Evolutionary conservation across 768 basidiomycete genomes (phyloP), one percentile per base, ranked within the genome.

Genomic region (Rhizopogon vinicolor): DNA sequence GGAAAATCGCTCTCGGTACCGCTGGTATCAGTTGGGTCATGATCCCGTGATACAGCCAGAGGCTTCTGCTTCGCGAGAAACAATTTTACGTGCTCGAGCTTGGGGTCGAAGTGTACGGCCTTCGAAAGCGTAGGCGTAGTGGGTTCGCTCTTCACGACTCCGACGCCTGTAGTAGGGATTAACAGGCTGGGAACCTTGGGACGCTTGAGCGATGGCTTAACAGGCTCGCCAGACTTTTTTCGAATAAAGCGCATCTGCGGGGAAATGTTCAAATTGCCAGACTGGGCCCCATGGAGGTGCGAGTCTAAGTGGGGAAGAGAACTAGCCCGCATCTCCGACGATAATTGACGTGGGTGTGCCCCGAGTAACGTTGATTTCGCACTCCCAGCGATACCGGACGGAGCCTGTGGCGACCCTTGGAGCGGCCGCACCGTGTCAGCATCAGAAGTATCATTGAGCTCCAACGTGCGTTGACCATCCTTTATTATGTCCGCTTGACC

Each of bases 41-140:
- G 93, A 61, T 92, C 87, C 44, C 96, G 83, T 12, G 88, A 91
- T 16, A 99, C 96, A 1, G 95, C 94, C 7, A 91, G 79, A 5
- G 96, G 96, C 67, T 93, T 93, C 72, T 98, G 96, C 72, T 93
- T 91, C 12, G 95, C 87, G 54, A 95, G 77, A 76, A 98, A 98
- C 45, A 95, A 80, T 72, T 95, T 95, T 58, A 98, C 91, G 54
- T 93, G 91, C 70, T 97, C 96, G 52, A 98, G 82, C 66, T 94
- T 84, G 5, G 86, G 69, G 72, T 96, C 91, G 58, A 99, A 99
- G 65, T 97, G 93, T 8, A 99, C 96, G 25, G 84, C 86, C 68
- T 97, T 95, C 59, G 82, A 74, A 40, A 78, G 77, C 5, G 80
- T 85, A 0, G 95, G 95, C 3, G 93, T 94, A 3, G 74, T 77